phyloP scores from a whole-genome alignment of 305 asterid species.

The Rubia balearica region DNA sequence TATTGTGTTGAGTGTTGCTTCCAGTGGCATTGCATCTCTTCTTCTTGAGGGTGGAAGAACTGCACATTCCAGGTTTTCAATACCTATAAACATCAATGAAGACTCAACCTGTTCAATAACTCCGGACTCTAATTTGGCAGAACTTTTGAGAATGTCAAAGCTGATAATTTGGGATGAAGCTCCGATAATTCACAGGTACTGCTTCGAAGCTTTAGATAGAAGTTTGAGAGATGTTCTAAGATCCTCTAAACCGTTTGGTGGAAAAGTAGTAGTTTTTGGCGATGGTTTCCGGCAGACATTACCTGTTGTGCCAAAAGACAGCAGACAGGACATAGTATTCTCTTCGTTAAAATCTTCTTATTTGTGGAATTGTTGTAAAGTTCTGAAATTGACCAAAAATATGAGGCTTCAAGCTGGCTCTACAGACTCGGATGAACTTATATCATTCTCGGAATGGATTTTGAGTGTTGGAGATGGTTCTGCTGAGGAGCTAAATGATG shows the following conservation, averaged over 20 bases:
- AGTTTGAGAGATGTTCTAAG: neutral
- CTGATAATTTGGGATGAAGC: neutral
- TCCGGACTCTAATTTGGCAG: neutral
- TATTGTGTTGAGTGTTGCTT: too few species aligned
- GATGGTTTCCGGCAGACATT: neutral
- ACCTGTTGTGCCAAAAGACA: neutral
- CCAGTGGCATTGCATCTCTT: too few species aligned
- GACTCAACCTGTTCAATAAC: neutral
- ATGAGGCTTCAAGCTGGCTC: neutral
- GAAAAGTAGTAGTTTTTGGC: neutral
- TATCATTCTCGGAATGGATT: neutral
- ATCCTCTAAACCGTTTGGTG: neutral
- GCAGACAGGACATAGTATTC: neutral
- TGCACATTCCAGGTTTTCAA: too few species aligned
- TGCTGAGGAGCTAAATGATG: neutral
- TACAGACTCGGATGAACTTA: neutral
- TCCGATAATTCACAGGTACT: neutral
- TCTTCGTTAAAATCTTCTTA: neutral
- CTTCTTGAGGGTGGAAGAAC: too few species aligned
- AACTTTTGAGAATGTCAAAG: neutral
- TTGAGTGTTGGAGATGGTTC: neutral
- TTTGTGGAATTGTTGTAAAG: neutral
- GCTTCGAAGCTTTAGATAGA: neutral
- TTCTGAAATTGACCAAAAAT: neutral
- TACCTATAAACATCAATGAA: neutral